These are phyloP conservation scores for Tieghemiomyces parasiticus DNA, from an alignment of 192 early-diverging fungal species.

Conservation along the genomic window DNA sequence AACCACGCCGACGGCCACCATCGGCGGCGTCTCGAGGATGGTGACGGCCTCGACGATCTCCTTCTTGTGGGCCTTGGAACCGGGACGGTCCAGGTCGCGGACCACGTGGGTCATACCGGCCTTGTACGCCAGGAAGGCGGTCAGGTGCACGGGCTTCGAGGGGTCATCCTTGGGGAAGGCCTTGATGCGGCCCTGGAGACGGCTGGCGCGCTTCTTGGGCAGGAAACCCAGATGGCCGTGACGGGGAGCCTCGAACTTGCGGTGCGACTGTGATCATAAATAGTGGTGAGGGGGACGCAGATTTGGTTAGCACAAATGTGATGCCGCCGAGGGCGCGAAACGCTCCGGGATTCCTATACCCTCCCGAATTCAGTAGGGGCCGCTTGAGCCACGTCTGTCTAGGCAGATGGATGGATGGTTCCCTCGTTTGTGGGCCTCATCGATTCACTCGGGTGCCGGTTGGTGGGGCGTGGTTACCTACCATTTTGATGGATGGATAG, in stretches of 20 bases:
- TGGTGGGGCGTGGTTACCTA: too few relatives aligned
- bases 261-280: slow-evolving; percentile 45
- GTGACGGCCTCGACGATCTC: slow-evolving; percentile 99
- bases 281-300: too few relatives aligned
- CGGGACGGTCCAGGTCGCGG: slow-evolving; percentile 96
- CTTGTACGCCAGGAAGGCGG: slow-evolving; percentile 99
- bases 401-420: too few relatives aligned
- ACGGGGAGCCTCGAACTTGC: slow-evolving; percentile 97
- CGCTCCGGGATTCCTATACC: too few relatives aligned
- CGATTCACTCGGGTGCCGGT: too few relatives aligned
- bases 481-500: too few relatives aligned
- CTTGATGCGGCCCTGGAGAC: slow-evolving; percentile 93
- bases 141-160: slow-evolving; percentile 89
- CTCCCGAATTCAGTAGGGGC: too few relatives aligned
- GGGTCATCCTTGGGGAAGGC: slow-evolving; percentile 98
- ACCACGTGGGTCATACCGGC: slow-evolving; percentile 99
- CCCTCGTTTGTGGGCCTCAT: too few relatives aligned
- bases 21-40: slow-evolving; percentile 93
- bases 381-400: too few relatives aligned
- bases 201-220: slow-evolving; percentile 68
- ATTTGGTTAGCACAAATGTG: too few relatives aligned
- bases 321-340: too few relatives aligned
- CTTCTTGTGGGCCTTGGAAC: slow-evolving; percentile 99
- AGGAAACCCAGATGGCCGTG: slow-evolving; percentile 63
- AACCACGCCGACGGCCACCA: slow-evolving; percentile 97